These are phyloP conservation scores for Corrigiola litoralis DNA, from an alignment of 179 eudicot species.

Conservation along the genomic window DNA sequence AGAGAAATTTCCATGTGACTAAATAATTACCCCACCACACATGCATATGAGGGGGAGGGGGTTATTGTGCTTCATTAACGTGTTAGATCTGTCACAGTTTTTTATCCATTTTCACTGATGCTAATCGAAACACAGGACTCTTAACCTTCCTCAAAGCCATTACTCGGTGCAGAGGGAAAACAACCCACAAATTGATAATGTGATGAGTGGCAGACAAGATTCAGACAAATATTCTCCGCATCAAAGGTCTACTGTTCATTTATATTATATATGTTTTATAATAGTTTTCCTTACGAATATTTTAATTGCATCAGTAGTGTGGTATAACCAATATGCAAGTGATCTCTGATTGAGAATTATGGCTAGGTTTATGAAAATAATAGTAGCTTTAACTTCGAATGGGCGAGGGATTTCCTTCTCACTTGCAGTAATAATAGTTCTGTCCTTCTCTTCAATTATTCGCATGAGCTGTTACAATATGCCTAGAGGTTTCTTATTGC, in stretches of 20 bases:
- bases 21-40: background rate
- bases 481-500: background rate
- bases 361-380: no score
- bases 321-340: no score
- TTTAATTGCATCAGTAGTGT: no score
- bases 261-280: background rate
- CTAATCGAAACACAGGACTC: conserved; percentile 43
- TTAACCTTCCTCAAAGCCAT: conserved; percentile 73
- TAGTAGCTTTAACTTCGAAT: no score
- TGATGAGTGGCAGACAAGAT: conserved; percentile 38
- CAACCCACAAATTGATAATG: conserved; percentile 34
- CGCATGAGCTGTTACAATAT: no score
- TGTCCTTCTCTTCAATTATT: background rate
- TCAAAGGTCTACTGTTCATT: conserved; percentile 39
- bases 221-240: conserved; percentile 37
- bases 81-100: background rate
- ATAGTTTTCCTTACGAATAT: background rate
- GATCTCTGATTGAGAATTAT: no score
- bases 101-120: background rate
- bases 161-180: conserved; percentile 34
- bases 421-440: background rate
- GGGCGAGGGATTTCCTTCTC: no score
- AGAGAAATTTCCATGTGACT: background rate
- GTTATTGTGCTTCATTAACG: background rate
- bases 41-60: background rate